A percentile compares a stretch with the other conserved stretches of the same genome.
phyloP scores from a whole-genome alignment of 2,329 filamentous ascomycete species.

The Metarhizium humberi region DNA sequence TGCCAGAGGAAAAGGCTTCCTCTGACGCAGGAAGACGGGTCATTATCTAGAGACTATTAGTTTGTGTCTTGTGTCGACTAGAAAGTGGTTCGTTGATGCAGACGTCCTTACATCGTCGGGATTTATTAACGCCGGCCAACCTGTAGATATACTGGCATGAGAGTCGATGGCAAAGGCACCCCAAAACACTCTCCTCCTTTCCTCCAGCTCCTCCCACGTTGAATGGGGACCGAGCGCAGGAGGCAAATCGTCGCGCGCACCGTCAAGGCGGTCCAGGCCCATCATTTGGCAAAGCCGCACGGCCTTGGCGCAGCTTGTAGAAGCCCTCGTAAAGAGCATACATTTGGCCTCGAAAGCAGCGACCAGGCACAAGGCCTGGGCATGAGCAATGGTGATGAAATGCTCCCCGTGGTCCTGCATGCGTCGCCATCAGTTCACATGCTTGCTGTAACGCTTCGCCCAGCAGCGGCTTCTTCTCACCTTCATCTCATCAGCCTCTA shows the following conservation, averaged over 20 bases:
- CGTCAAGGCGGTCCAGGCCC: conserved; percentile 72
- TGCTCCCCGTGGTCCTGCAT: conserved; percentile 61
- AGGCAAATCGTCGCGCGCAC: conserved; percentile 54
- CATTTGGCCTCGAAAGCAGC: conserved; percentile 73
- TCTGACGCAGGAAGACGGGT: conserved; percentile 77
- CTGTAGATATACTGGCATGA: conserved; percentile 80
- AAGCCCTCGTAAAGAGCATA: conserved; percentile 78
- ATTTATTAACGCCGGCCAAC: conserved; percentile 79
- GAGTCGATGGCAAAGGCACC: conserved; percentile 72
- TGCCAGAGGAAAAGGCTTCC: conserved; percentile 61
- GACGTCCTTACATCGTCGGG: conserved; percentile 47
- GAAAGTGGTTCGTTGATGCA: not conserved
- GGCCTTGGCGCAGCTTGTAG: conserved; percentile 67
- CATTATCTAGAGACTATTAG: conserved; percentile 40
- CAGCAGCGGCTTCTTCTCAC: conserved; percentile 19
- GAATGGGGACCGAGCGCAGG: conserved; percentile 63
- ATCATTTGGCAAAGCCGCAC: conserved; percentile 72
- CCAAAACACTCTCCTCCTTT: conserved; percentile 82
- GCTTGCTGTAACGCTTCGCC: not conserved
- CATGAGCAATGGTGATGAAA: conserved; percentile 70
- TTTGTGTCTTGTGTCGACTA: not conserved
- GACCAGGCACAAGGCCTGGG: conserved; percentile 71
- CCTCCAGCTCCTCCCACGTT: conserved; percentile 69
- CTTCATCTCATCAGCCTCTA: conserved; percentile 77
- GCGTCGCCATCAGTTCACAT: not conserved